Base-by-base conservation (phyloP, 1,284 basidiomycete species). In the Boletus mariae region DNA sequence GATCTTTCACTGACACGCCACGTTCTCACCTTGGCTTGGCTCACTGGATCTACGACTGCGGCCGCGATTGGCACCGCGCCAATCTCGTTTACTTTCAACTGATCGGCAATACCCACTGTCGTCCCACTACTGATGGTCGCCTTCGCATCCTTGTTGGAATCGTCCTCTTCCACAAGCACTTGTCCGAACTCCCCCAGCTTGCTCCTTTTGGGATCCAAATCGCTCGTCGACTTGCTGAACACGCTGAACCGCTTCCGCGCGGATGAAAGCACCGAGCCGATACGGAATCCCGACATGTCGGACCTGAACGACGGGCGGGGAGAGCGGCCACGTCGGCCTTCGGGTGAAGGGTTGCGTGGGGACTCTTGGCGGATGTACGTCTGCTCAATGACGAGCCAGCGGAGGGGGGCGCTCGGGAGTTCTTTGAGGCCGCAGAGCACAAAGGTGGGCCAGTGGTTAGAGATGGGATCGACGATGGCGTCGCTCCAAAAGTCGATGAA, bases 401-500 rank as follows among this genome's bases (percentile, higher is more conserved):
- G 71, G 38, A 86, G 55, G 1, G 69, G 62, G 15, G 32, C 42
- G n/a, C 38, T 50, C 5, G 56, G 44, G 4, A 50, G 15, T 34
- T 64, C 45, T 63, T 81, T 85, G 42, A 90, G 75, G 63, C 83
- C 83, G 64, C 83, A 85, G 12, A 90, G 65, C 32, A 85, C 77
- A 58, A 89, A 87, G 5, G 75, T 69, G 7, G 86, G 86, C 85
- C 83, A 88, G 32, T 71, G 66, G 0, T 74, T 65, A 1, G 83
- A 73, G 54, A 88, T 78, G 10, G 85, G 80, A 59, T 90, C 87
- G 9, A 82, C 68, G 17, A 89, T 62, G 1, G 84, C 78, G 59
- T 90, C 87, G 48, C 75, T 78, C 85, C 86, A 90, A 63, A 88
- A 89, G 66, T 90, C 87, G 52, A 88, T 70, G 64, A 90, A 90